Conservation (phyloP, 164 flowering plant genomes). For the Piper betle region DNA sequence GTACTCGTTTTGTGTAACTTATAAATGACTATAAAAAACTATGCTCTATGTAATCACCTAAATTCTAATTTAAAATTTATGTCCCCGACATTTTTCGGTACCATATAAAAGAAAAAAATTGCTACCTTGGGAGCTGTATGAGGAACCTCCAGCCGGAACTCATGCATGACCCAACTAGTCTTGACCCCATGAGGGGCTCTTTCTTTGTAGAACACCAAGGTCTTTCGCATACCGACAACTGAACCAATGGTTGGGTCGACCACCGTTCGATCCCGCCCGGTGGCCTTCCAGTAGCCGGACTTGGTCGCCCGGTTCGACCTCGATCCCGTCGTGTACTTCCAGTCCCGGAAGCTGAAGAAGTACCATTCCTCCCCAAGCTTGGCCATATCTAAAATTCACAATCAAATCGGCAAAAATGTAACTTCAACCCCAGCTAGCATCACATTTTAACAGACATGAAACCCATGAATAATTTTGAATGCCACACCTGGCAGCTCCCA, state of each 20-base stretch:
- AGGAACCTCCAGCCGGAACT: conserved; percentile 65
- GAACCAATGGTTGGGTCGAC: conserved; percentile 30
- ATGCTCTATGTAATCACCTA: background rate
- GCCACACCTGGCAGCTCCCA: conserved; percentile 83
- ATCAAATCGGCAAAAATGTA: background rate
- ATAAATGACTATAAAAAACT: background rate
- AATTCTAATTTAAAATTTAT: too few relatives aligned
- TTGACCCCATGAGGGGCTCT: conserved; percentile 79
- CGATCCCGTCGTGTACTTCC: conserved; percentile 69
- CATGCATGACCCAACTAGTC: conserved; percentile 90
- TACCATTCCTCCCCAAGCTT: conserved; percentile 81
- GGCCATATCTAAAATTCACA: conserved; percentile 45
- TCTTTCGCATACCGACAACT: conserved; percentile 73
- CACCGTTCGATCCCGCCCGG: conserved; percentile 68
- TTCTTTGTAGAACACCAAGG: conserved; percentile 59
- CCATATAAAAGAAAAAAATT: background rate
- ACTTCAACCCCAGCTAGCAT: background rate
- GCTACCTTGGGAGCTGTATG: conserved; percentile 57
- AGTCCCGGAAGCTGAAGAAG: conserved; percentile 81
- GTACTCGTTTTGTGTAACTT: too few relatives aligned
- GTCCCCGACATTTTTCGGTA: background rate
- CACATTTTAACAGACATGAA: background rate
- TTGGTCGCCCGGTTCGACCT: conserved; percentile 66
- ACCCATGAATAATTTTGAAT: too few relatives aligned
- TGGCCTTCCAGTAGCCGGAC: conserved; percentile 87